phyloP scores from a whole-genome alignment of 306 rosid species.

The Trifolium fragiferum region DNA sequence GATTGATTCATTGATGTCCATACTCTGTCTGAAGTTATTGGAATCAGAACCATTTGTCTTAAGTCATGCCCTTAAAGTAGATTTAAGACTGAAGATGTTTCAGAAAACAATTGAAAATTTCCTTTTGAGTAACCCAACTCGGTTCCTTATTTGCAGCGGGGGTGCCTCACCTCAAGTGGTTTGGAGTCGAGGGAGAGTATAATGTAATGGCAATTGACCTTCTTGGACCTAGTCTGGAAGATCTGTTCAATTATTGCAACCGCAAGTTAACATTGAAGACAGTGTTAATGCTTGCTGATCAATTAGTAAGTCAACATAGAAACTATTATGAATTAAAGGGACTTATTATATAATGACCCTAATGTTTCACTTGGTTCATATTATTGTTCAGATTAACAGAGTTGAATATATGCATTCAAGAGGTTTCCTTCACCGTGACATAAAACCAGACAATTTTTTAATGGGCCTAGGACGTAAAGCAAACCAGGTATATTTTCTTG shows the following conservation, averaged over 20 bases:
- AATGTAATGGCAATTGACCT: constrained; percentile 97
- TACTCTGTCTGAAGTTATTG: constrained; percentile 13
- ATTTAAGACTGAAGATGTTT: not conserved
- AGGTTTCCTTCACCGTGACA: constrained; percentile 99
- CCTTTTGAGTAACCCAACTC: constrained; percentile 46
- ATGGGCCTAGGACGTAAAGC: constrained; percentile 99
- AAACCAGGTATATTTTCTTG: constrained; percentile 74
- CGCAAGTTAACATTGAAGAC: constrained; percentile 87
- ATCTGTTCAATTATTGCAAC: constrained; percentile 95
- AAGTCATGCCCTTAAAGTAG: constrained; percentile 26
- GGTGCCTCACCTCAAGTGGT: constrained; percentile 98
- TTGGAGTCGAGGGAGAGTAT: constrained; percentile 98
- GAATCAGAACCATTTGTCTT: constrained; percentile 19
- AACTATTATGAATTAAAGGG: constrained; percentile 25
- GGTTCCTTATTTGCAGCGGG: constrained; percentile 77
- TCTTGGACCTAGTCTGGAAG: constrained; percentile 99
- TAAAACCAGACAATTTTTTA: constrained; percentile 97
- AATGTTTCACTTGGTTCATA: constrained; percentile 25
- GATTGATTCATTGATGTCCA: constrained; percentile 32
- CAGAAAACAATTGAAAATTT: constrained; percentile 37
- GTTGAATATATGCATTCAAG: constrained; percentile 99
- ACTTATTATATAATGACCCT: constrained; percentile 37
- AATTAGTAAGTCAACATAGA: constrained; percentile 69
- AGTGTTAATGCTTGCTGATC: constrained; percentile 99
- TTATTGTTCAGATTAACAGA: constrained; percentile 78